Evolutionary conservation across 352 stramenopile species (phyloP).

Genomic region (Phytophthora parvispora): DNA sequence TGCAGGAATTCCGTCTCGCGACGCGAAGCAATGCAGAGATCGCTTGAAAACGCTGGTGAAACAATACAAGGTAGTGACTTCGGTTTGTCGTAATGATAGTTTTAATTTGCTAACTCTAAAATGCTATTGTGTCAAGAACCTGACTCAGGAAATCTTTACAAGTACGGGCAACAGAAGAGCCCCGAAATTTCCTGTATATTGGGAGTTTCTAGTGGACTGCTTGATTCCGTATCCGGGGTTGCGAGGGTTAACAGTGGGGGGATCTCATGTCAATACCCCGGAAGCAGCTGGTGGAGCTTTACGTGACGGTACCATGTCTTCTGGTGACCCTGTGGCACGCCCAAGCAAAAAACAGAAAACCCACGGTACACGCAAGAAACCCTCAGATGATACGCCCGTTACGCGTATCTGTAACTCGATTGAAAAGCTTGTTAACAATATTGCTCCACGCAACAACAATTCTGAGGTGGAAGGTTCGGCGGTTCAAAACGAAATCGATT

Average conservation of each 20-base stretch:
- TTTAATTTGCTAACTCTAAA: no score
- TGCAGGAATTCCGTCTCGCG: neutral
- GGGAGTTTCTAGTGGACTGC: neutral
- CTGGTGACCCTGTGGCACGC: no score
- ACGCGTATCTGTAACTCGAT: no score
- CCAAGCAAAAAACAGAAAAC: no score
- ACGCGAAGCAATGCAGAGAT: neutral
- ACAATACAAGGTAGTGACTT: neutral
- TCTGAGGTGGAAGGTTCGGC: no score
- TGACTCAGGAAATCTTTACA: neutral
- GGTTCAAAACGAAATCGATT: no score
- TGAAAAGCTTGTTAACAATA: no score
- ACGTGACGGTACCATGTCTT: neutral
- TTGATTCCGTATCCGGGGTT: neutral
- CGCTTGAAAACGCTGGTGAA: neutral
- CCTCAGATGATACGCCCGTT: no score
- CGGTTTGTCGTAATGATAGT: no score
- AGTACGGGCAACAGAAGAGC: neutral
- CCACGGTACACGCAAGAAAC: no score
- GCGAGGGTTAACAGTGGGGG: neutral
- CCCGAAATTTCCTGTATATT: neutral
- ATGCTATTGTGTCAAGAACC: neutral
- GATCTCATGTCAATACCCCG: neutral
- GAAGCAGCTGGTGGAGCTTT: neutral
- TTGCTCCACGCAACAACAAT: no score